phyloP scores from a whole-genome alignment of 2,329 filamentous ascomycete species.

The Sclerotinia trifoliorum region DNA sequence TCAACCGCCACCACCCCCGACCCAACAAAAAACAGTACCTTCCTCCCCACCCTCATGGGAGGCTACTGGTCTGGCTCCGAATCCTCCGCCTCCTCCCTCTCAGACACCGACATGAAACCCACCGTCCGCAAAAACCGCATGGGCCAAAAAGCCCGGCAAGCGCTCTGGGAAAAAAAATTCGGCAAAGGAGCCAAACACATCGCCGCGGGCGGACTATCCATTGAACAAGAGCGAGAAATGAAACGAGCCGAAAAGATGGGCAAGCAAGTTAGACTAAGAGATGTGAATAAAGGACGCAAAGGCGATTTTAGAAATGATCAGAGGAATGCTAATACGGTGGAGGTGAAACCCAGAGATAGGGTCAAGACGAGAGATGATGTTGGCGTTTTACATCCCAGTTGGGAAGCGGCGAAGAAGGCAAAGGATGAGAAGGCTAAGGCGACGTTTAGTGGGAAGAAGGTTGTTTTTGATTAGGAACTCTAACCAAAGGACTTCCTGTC shows the following conservation, averaged over 20 bases:
- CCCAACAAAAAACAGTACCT: constrained; percentile 49
- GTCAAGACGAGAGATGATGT: constrained; percentile 48
- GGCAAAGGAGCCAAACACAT: constrained; percentile 58
- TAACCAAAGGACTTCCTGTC: too few species aligned
- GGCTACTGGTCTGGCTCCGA: constrained; percentile 79
- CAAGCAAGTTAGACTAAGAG: constrained; percentile 6
- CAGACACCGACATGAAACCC: constrained; percentile 54
- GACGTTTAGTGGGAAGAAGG: constrained; percentile 56
- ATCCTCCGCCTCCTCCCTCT: constrained; percentile 62
- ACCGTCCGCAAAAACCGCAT: constrained; percentile 68
- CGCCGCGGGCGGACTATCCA: constrained; percentile 28
- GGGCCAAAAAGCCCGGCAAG: constrained; percentile 74
- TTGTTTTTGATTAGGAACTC: constrained; percentile 55
- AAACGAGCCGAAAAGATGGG: constrained; percentile 45
- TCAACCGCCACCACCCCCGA: constrained; percentile 24
- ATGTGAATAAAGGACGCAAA: constrained; percentile 19
- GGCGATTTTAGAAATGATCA: constrained; percentile 21
- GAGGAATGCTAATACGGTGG: constrained; percentile 28
- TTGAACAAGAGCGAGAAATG: constrained; percentile 16
- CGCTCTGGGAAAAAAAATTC: constrained; percentile 79
- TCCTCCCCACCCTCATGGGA: constrained; percentile 74
- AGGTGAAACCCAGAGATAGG: constrained; percentile 34
- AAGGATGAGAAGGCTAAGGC: constrained; percentile 56
- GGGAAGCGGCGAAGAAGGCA: constrained; percentile 56
- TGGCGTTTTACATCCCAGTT: constrained; percentile 61